A percentile compares a stretch with the other conserved stretches of the same genome.
Evolutionary conservation across 306 rosid species (phyloP).

Genomic region (Cucurbita argyrosperma): DNA sequence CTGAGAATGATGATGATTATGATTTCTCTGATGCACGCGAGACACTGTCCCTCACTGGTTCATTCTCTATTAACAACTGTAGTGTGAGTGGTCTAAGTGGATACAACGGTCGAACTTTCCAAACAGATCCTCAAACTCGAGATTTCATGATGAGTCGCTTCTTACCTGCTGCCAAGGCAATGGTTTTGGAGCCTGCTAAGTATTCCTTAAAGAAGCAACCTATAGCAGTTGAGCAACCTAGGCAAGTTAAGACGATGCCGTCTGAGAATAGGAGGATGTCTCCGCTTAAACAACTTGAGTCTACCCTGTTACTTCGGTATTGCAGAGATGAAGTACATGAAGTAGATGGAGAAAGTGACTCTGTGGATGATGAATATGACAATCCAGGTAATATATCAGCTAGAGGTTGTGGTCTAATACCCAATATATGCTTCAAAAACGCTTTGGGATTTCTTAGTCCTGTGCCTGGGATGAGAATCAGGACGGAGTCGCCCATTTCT

Average conservation of each 20-base stretch:
- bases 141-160: constrained; percentile 93
- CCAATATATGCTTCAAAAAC: constrained; percentile 45
- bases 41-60: constrained; percentile 34
- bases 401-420: constrained; percentile 70
- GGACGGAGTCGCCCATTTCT: constrained; percentile 20
- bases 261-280: constrained; percentile 33
- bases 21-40: constrained; percentile 64
- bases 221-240: constrained; percentile 36
- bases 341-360: constrained; percentile 52
- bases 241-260: constrained; percentile 29
- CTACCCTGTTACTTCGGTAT: constrained; percentile 30
- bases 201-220: constrained; percentile 50
- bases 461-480: constrained; percentile 41
- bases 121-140: constrained; percentile 49
- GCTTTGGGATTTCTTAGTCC: constrained; percentile 55
- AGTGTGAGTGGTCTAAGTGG: constrained; percentile 60
- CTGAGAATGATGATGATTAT: constrained; percentile 28
- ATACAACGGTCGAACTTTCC: constrained; percentile 33
- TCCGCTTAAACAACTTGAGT: constrained; percentile 12
- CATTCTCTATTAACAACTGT: constrained; percentile 59
- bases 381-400: constrained; percentile 28
- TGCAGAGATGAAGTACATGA: constrained; percentile 30
- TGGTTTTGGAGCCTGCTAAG: constrained; percentile 58
- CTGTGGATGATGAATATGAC: constrained; percentile 28
- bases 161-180: constrained; percentile 94